Percentiles rank a stretch among this genome's conserved stretches.
Evolutionary conservation across 495 filamentous ascomycete genomes (phyloP).

Genomic region (Astrothelium macrocarpum): DNA sequence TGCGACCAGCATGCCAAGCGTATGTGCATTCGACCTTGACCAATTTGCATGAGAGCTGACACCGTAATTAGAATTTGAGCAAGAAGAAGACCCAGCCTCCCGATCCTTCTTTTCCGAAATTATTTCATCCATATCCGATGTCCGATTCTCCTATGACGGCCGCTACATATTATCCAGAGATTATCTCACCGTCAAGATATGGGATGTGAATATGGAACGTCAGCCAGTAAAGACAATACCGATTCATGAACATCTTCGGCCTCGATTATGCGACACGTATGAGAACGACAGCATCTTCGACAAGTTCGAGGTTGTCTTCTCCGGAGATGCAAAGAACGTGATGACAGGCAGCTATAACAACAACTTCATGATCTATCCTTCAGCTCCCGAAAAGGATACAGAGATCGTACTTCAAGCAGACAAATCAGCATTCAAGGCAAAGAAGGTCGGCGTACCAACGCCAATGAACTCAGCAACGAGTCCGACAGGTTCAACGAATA

Average conservation of each 20-base stretch:
- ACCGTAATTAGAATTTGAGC: constrained; percentile 73
- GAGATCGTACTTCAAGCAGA: constrained; percentile 97
- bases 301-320: constrained; percentile 99
- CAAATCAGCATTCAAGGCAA: constrained; percentile 98
- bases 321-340: constrained; percentile 93
- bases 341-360: constrained; percentile 99
- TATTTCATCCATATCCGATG: constrained; percentile 97
- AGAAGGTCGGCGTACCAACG: constrained; percentile 96
- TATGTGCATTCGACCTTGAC: constrained; percentile 39
- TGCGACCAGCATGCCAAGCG: constrained; percentile 93
- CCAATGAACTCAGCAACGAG: constrained; percentile 78
- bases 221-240: constrained; percentile 97
- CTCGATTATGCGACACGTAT: constrained; percentile 93
- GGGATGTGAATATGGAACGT: constrained; percentile 98
- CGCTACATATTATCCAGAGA: constrained; percentile 95
- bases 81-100: constrained; percentile 98
- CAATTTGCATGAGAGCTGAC: constrained; percentile 11
- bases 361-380: constrained; percentile 99
- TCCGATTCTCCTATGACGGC: constrained; percentile 92
- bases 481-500: constrained; percentile 56
- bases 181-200: constrained; percentile 98
- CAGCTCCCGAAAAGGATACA: constrained; percentile 87
- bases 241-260: constrained; percentile 93
- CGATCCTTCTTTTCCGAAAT: constrained; percentile 99
- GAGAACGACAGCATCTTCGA: constrained; percentile 99